Evolutionary conservation across 2,329 filamentous ascomycete genomes (phyloP).

Genomic region (Trichoderma oligosporum): DNA sequence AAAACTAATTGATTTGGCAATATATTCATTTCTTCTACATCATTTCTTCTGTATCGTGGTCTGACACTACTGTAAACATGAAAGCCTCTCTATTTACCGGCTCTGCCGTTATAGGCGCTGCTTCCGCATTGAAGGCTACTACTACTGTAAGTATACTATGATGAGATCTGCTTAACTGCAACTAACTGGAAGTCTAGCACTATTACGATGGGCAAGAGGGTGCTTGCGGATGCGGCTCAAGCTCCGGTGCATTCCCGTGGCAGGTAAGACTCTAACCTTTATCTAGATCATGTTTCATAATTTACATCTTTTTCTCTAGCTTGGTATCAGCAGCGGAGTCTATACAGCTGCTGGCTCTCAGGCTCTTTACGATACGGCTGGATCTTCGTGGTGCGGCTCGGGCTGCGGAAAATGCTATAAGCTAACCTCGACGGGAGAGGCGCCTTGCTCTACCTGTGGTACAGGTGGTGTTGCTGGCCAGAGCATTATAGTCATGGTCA

Average conservation of each 20-base stretch:
- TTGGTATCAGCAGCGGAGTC: constrained; percentile 5
- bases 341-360: constrained; percentile 11
- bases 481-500: constrained; percentile 13
- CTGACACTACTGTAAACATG: not conserved
- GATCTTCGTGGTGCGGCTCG: constrained; percentile 8
- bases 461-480: constrained; percentile 7
- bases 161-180: not conserved
- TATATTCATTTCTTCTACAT: not conserved
- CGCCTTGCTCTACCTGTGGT: constrained; percentile 6
- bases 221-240: constrained; percentile 6
- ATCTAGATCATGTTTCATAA: not conserved
- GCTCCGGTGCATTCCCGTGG: constrained; percentile 7
- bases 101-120: not conserved
- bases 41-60: too few relatives aligned
- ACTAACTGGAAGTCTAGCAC: not conserved
- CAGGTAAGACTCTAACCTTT: not conserved
- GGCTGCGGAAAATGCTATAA: constrained; percentile 13
- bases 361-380: constrained; percentile 10
- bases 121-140: constrained; percentile 3
- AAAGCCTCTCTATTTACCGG: not conserved
- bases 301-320: not conserved
- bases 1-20: not conserved
- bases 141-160: not conserved
- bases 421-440: constrained; percentile 5
- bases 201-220: constrained; percentile 11